Conservation (phyloP, 2,329 filamentous ascomycete species). For the Colletotrichum scovillei region DNA sequence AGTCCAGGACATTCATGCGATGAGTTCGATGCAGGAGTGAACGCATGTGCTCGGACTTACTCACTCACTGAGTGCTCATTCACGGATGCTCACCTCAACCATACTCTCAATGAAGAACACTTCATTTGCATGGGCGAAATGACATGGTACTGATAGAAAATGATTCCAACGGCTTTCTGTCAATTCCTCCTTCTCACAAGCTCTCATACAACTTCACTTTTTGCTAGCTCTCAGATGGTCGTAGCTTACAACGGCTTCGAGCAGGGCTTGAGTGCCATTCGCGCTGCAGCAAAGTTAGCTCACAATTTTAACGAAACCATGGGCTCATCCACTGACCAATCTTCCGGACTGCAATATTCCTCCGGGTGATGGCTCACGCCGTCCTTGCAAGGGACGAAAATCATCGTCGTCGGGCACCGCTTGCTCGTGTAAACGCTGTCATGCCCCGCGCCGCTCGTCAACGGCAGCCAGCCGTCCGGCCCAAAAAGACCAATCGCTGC, state of each 20-base stretch:
- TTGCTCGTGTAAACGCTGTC: constrained; percentile 70
- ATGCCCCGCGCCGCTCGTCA: constrained; percentile 56
- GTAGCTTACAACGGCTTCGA: constrained; percentile 38
- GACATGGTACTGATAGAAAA: not conserved
- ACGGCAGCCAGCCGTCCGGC: constrained; percentile 47
- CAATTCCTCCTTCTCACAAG: not conserved
- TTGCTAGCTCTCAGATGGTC: constrained; percentile 25
- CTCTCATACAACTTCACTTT: not conserved
- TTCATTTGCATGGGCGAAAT: not conserved
- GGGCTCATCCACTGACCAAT: constrained; percentile 52
- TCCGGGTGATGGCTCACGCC: constrained; percentile 73
- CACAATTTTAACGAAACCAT: not conserved
- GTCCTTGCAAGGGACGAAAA: constrained; percentile 73
- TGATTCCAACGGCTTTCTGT: not conserved
- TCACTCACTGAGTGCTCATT: not conserved
- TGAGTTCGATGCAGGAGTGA: not conserved
- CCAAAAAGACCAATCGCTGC: constrained; percentile 68
- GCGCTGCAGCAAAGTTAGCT: constrained; percentile 28
- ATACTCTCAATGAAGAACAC: not conserved
- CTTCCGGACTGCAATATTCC: constrained; percentile 70
- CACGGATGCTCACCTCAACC: not conserved
- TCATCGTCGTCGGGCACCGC: constrained; percentile 72
- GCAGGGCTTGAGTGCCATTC: constrained; percentile 37
- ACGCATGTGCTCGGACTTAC: not conserved
- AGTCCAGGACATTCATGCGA: not conserved